Conservation (phyloP, 305 asterid genomes). For the Solanum hybrid region DNA sequence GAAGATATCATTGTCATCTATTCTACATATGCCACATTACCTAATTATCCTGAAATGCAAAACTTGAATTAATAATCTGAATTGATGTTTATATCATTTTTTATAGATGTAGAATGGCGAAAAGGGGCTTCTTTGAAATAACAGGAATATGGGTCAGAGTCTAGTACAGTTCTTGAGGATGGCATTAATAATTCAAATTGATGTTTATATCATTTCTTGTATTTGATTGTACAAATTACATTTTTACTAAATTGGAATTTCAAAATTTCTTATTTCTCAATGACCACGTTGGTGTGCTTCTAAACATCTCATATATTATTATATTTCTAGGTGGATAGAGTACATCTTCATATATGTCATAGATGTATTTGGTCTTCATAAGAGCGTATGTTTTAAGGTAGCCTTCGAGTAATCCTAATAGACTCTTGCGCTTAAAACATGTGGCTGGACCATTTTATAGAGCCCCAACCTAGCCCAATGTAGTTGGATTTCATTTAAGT, state of each 20-base stretch:
- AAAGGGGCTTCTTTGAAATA: constrained; percentile 13
- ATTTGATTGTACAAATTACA: not conserved
- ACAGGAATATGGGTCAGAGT: constrained; percentile 23
- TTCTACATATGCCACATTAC: constrained; percentile 11
- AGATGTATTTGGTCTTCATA: too few species aligned
- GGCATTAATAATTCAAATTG: not conserved
- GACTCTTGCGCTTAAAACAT: too few species aligned
- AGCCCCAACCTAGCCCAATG: too few species aligned
- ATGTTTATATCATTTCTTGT: not conserved
- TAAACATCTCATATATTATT: not conserved
- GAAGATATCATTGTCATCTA: constrained; percentile 14
- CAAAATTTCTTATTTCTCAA: not conserved
- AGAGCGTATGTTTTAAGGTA: too few species aligned
- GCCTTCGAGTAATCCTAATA: too few species aligned
- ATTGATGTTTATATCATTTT: not conserved
- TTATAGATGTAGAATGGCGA: not conserved
- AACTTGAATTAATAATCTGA: not conserved
- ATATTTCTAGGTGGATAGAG: not conserved
- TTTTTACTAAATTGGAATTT: not conserved
- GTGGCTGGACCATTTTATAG: too few species aligned
- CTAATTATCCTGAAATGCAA: not conserved
- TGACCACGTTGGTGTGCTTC: not conserved
- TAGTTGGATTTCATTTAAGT: too few species aligned
- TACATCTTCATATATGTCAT: too few species aligned
- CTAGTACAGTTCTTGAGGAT: not conserved